Evolutionary conservation across 306 rosid species (phyloP).

Genomic region (Cucumis melo): DNA sequence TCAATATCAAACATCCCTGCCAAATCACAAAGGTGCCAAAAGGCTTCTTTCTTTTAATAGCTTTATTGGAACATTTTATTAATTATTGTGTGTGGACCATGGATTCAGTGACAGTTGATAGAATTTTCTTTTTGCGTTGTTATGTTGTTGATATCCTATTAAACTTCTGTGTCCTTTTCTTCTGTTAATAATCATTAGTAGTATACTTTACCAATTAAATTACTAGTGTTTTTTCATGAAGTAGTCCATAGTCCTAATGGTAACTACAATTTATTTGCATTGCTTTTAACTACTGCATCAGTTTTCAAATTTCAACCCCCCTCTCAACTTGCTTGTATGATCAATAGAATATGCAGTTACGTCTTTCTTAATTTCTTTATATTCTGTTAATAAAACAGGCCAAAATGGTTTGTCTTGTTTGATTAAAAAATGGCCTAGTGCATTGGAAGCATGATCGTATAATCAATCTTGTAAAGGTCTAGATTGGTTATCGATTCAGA

Average conservation of each 20-base stretch:
- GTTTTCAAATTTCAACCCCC: neutral
- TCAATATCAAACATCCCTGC: slow-evolving; percentile 55
- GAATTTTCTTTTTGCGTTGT: neutral
- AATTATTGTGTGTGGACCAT: neutral
- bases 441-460: neutral
- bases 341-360: neutral
- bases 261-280: neutral
- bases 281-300: neutral
- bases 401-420: neutral
- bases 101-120: neutral
- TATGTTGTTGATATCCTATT: neutral
- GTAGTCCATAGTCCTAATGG: neutral
- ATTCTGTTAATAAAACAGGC: neutral
- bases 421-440: neutral
- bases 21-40: slow-evolving; percentile 46
- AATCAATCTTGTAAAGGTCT: neutral
- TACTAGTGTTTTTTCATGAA: neutral
- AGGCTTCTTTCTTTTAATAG: slow-evolving; percentile 4
- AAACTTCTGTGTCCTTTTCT: neutral
- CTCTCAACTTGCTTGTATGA: neutral
- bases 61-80: neutral
- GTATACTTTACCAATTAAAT: neutral
- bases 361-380: neutral
- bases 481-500: neutral
- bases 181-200: neutral